These are phyloP conservation scores for Phytopythium helicoides DNA, from an alignment of 352 stramenopile species.

Conservation along the genomic window DNA sequence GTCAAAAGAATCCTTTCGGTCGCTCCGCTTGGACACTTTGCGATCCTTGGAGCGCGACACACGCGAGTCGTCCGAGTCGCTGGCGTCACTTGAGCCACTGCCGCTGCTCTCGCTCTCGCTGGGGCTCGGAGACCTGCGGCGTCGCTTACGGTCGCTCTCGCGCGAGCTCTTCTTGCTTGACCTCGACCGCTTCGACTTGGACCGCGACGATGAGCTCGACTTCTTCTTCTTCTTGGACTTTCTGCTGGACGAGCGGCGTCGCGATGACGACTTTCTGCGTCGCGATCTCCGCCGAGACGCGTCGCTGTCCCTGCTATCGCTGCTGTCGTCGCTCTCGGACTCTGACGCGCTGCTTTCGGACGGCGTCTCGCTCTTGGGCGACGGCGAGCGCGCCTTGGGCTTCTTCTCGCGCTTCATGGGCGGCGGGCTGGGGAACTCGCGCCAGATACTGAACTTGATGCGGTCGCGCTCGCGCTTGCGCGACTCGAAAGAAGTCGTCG, in stretches of 20 bases:
- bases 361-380: slow-evolving; percentile 26
- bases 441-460: slow-evolving; percentile 73
- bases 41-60: slow-evolving; percentile 14
- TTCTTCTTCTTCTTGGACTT: slow-evolving; percentile 31
- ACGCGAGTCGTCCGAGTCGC: slow-evolving; percentile 20
- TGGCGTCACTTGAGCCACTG: slow-evolving; percentile 7
- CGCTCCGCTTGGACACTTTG: neutral
- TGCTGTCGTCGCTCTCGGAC: slow-evolving; percentile 15
- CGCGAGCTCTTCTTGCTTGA: slow-evolving; percentile 36
- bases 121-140: slow-evolving; percentile 16
- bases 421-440: slow-evolving; percentile 61
- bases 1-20: slow-evolving; percentile 8
- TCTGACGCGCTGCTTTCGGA: slow-evolving; percentile 25
- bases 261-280: slow-evolving; percentile 5
- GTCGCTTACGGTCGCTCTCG: slow-evolving; percentile 22
- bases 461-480: slow-evolving; percentile 63
- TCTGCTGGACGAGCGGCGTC: slow-evolving; percentile 19
- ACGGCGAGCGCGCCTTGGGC: slow-evolving; percentile 32
- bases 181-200: slow-evolving; percentile 39
- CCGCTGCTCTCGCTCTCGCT: slow-evolving; percentile 19
- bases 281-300: slow-evolving; percentile 13
- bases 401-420: slow-evolving; percentile 51
- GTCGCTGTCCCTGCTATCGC: slow-evolving; percentile 30
- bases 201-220: slow-evolving; percentile 25
- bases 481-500: slow-evolving; percentile 70